A percentile compares a stretch with the other conserved stretches of the same genome.
phyloP scores from a whole-genome alignment of 2,329 filamentous ascomycete genomes.

The Diplodia sapinea region DNA sequence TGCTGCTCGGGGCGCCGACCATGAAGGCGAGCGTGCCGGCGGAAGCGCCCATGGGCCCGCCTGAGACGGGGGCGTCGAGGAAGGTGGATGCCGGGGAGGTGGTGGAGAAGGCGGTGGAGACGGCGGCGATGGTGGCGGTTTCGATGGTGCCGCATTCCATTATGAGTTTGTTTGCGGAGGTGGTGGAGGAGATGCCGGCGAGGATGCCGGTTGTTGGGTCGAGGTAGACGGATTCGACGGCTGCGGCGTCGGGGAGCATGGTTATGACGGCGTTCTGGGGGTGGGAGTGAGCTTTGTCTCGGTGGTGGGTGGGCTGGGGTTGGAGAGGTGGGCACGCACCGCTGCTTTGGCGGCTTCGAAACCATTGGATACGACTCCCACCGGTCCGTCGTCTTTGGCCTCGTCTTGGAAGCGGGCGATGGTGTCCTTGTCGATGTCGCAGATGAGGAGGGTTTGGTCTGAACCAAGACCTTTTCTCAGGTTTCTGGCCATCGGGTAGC shows the following conservation, averaged over 20 bases:
- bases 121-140: conserved; percentile 55
- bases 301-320: neutral
- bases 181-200: conserved; percentile 34
- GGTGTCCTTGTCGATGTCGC: conserved; percentile 54
- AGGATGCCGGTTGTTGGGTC: conserved; percentile 52
- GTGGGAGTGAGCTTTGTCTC: neutral
- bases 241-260: conserved; percentile 61
- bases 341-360: conserved; percentile 58
- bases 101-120: conserved; percentile 46
- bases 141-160: conserved; percentile 65
- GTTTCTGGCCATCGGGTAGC: conserved; percentile 59
- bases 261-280: conserved; percentile 57
- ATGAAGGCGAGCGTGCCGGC: conserved; percentile 94
- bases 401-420: conserved; percentile 49
- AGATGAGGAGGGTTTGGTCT: conserved; percentile 51
- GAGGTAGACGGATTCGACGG: conserved; percentile 59
- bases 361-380: conserved; percentile 48
- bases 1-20: conserved; percentile 72
- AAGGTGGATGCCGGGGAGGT: conserved; percentile 57
- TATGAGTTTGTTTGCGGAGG: conserved; percentile 43
- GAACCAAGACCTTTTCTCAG: conserved; percentile 53
- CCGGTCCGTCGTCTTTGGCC: conserved; percentile 40
- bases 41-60: conserved; percentile 87
- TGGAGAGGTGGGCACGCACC: conserved; percentile 45
- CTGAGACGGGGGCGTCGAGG: conserved; percentile 95